These are phyloP conservation scores for Aleurites moluccanus DNA, from an alignment of 441 rosid genomes.

Conservation along the genomic window DNA sequence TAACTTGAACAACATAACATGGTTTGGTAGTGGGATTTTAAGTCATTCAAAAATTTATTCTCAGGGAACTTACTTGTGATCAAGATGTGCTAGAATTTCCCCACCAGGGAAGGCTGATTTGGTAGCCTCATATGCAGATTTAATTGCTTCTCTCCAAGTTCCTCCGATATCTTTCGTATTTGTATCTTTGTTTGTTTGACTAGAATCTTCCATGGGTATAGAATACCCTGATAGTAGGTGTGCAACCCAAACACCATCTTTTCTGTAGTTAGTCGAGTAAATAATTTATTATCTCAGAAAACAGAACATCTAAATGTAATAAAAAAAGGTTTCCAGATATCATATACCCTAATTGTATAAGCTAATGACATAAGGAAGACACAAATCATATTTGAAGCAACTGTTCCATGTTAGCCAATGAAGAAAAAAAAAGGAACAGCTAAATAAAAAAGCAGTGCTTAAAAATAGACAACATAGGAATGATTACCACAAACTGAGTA, in stretches of 20 bases:
- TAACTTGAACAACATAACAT: not conserved
- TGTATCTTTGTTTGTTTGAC: constrained; percentile 36
- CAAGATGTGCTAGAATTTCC: constrained; percentile 76
- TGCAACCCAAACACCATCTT: constrained; percentile 77
- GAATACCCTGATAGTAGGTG: constrained; percentile 84
- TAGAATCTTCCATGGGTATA: constrained; percentile 74
- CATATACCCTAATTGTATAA: not conserved
- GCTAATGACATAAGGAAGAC: not conserved
- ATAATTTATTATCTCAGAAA: not conserved
- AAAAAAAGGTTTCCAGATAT: not conserved
- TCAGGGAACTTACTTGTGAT: constrained; percentile 57
- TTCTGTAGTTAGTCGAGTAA: constrained; percentile 32
- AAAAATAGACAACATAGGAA: not conserved
- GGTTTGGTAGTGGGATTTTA: not conserved
- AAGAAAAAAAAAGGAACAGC: not conserved
- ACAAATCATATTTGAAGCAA: not conserved
- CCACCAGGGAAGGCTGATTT: constrained; percentile 73
- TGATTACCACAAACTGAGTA: not conserved
- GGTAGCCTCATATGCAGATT: constrained; percentile 68
- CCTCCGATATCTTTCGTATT: constrained; percentile 48
- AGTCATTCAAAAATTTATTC: not conserved
- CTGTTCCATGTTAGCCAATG: not conserved
- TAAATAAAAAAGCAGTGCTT: not conserved
- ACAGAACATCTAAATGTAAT: not conserved
- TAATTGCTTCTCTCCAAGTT: constrained; percentile 67